These are phyloP conservation scores for Neurospora intermedia DNA, from an alignment of 495 filamentous ascomycete species.

Conservation along the genomic window DNA sequence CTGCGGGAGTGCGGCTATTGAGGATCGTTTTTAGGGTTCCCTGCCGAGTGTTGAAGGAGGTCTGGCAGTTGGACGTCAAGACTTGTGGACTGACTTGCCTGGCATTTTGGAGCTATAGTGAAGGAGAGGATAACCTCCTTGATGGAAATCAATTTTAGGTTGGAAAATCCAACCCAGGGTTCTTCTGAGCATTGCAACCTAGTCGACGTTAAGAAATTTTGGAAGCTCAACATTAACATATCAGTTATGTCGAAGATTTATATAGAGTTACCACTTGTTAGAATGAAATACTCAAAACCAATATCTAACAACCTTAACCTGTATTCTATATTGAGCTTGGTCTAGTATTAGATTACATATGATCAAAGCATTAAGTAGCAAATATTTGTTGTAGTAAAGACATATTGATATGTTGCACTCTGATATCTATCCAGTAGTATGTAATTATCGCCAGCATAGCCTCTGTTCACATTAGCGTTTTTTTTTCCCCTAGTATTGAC, in stretches of 20 bases:
- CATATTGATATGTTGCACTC: neutral
- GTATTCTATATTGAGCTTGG: neutral
- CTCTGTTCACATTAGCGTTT: neutral
- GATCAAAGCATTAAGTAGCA: neutral
- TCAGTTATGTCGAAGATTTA: too few relatives aligned
- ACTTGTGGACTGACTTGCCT: neutral
- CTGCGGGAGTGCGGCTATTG: neutral
- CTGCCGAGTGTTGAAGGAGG: neutral
- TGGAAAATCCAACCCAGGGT: too few relatives aligned
- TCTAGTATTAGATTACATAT: neutral
- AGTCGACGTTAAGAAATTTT: too few relatives aligned
- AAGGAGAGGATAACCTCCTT: neutral
- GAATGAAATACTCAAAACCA: neutral
- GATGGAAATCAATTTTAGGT: neutral
- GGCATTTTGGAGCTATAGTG: neutral
- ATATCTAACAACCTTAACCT: neutral
- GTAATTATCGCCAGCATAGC: neutral
- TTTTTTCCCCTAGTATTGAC: neutral
- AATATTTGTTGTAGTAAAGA: neutral
- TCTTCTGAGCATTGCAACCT: too few relatives aligned
- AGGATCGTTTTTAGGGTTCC: neutral
- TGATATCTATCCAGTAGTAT: neutral
- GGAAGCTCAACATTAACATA: too few relatives aligned
- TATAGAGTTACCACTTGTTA: neutral
- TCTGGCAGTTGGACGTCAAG: neutral